These are phyloP conservation scores for Paramyrothecium sp. DNA, from an alignment of 2,329 filamentous ascomycete genomes.

Conservation along the genomic window DNA sequence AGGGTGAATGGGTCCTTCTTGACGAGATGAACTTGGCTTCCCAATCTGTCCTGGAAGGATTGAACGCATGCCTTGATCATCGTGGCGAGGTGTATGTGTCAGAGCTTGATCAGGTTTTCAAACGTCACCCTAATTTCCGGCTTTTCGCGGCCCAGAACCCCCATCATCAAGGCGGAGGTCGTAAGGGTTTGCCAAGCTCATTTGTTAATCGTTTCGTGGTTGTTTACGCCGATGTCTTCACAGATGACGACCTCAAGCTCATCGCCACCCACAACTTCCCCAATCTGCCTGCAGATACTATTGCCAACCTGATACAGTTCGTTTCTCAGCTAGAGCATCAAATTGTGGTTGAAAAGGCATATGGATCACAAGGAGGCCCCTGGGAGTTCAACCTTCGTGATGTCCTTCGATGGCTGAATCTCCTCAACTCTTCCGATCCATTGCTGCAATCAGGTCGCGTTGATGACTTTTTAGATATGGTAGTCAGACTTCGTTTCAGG, in stretches of 20 bases:
- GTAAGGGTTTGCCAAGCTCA: conserved; percentile 90
- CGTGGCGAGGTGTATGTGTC: conserved; percentile 94
- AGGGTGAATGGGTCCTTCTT: conserved; percentile 91
- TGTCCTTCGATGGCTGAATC: conserved; percentile 80
- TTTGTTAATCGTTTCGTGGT: conserved; percentile 99
- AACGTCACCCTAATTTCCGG: conserved; percentile 84
- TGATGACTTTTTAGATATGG: conserved; percentile 75
- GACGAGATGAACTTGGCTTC: conserved; percentile 99
- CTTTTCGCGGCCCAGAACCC: conserved; percentile 97
- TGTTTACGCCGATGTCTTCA: conserved; percentile 92
- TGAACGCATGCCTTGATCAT: conserved; percentile 96
- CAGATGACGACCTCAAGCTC: conserved; percentile 72
- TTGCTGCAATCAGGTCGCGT: conserved; percentile 59
- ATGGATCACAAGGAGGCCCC: conserved; percentile 68
- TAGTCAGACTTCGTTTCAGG: conserved; percentile 88
- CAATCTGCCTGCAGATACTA: conserved; percentile 53
- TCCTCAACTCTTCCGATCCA: conserved; percentile 52
- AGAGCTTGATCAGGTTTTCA: conserved; percentile 92
- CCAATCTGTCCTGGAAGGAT: conserved; percentile 90
- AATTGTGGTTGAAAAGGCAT: conserved; percentile 58
- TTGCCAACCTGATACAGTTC: conserved; percentile 71
- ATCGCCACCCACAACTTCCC: conserved; percentile 83
- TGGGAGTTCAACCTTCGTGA: conserved; percentile 97
- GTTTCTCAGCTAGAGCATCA: conserved; percentile 77
- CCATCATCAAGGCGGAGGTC: conserved; percentile 92